Evolutionary conservation across 768 basidiomycete genomes (phyloP).

Genomic region (Auriscalpium vulgare): DNA sequence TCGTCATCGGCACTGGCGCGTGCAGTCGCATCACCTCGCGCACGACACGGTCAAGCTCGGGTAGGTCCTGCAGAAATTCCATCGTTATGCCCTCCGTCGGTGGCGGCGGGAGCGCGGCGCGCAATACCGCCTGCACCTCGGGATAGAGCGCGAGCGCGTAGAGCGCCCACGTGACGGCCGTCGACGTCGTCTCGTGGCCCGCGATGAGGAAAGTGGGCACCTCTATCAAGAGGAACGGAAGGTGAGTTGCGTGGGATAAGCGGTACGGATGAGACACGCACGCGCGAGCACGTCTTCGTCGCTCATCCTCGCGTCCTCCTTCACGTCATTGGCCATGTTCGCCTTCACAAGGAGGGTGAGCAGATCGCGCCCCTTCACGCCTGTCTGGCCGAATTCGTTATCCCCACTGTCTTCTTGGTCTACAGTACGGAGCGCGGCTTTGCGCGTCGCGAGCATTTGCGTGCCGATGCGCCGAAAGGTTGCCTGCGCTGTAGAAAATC

Average conservation of each 20-base stretch:
- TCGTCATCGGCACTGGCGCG: slow-evolving; percentile 16
- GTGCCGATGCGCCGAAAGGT: slow-evolving; percentile 45
- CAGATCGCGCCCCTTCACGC: slow-evolving; percentile 18
- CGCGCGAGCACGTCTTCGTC: slow-evolving; percentile 25
- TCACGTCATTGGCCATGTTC: slow-evolving; percentile 24
- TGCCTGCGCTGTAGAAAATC: slow-evolving; percentile 19
- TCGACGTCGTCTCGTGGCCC: slow-evolving; percentile 21
- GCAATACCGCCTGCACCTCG: slow-evolving; percentile 24
- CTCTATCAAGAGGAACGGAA: slow-evolving; percentile 12
- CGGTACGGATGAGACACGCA: neutral
- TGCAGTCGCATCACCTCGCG: slow-evolving; percentile 23
- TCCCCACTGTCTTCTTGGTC: neutral
- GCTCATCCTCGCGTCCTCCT: slow-evolving; percentile 17
- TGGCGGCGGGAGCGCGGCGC: slow-evolving; percentile 24
- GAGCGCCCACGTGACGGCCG: slow-evolving; percentile 28
- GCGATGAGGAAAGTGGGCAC: slow-evolving; percentile 25
- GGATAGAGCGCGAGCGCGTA: slow-evolving; percentile 23
- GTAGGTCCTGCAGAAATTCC: slow-evolving; percentile 23
- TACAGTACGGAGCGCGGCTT: slow-evolving; percentile 23
- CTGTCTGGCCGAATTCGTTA: slow-evolving; percentile 4
- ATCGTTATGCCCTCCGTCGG: slow-evolving; percentile 15
- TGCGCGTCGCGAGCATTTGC: slow-evolving; percentile 43
- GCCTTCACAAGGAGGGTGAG: slow-evolving; percentile 22
- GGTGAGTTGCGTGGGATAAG: neutral
- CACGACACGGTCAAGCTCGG: slow-evolving; percentile 27